Percentiles rank a stretch among this genome's conserved stretches.
These are phyloP conservation scores for Scleroderma citrinum DNA, from an alignment of 768 basidiomycete species.

Conservation along the genomic window DNA sequence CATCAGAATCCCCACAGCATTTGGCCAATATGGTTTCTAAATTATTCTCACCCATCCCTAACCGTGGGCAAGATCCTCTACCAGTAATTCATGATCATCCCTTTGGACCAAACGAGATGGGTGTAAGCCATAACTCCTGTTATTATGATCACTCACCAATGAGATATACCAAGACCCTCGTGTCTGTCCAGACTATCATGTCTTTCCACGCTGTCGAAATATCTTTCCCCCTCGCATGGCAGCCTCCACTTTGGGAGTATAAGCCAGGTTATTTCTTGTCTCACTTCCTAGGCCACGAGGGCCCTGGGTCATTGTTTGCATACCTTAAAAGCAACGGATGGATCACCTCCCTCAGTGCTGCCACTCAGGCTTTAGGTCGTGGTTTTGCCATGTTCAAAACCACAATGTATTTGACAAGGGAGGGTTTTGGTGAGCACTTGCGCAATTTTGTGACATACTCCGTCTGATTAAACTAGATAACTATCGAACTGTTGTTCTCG, in stretches of 20 bases:
- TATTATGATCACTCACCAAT: constrained; percentile 8
- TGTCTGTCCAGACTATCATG: constrained; percentile 87
- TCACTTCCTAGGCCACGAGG: constrained; percentile 89
- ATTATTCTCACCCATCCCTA: constrained; percentile 67
- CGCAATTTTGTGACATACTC: not conserved
- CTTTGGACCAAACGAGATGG: constrained; percentile 63
- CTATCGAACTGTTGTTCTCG: constrained; percentile 62
- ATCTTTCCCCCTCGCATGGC: constrained; percentile 69
- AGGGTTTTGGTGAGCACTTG: constrained; percentile 69
- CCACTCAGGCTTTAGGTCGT: constrained; percentile 63
- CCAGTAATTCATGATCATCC: constrained; percentile 70
- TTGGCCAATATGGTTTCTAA: constrained; percentile 55
- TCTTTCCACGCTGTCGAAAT: constrained; percentile 79
- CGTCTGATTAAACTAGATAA: constrained; percentile 46
- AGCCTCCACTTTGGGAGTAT: constrained; percentile 67
- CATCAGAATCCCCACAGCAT: constrained; percentile 68
- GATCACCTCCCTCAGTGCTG: constrained; percentile 69
- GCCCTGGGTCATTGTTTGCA: constrained; percentile 84
- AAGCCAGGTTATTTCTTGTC: constrained; percentile 74
- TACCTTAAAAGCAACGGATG: constrained; percentile 88
- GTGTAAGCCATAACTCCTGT: constrained; percentile 42
- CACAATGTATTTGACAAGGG: constrained; percentile 72
- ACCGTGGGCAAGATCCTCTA: constrained; percentile 53
- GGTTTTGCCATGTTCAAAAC: constrained; percentile 89
- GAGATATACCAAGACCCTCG: constrained; percentile 50